Base-by-base conservation (phyloP, 352 stramenopile species). In the Phytophthora nicotianae region DNA sequence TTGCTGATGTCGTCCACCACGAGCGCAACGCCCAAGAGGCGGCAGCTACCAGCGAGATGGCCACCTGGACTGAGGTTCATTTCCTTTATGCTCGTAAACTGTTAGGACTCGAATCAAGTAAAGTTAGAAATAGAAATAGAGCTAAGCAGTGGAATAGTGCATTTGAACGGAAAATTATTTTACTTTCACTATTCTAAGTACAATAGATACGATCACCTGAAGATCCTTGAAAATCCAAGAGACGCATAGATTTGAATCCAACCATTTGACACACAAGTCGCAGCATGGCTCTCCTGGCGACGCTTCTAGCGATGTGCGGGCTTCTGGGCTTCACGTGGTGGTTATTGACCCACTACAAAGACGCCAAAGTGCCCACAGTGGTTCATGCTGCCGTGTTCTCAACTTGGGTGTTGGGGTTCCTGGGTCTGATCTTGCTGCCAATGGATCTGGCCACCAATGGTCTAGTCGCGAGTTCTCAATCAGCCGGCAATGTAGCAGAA, bases 1-100 rank as follows among this genome's bases (percentile, higher is more conserved):
- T 95, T 93, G 73, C 83, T 86, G 66, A 93, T 93, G 72, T 96
- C 88, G 81, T 96, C 88, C 32, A 96, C 88, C 4, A 96, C 86
- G 14, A 96, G 73, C 38, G 88, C 88, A 21, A 96, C 73, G 38
- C 88, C 88, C 33, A 93, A 46, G 13, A 93, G 62, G 16, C 70
- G 71, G 45, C 72, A 82, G 5, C 60, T 33, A 10, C 49, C 52
- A 4, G 24, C 50, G 16, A 41, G 27, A 4, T 35, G 43, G 37
- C 40, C 29, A 21, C 32, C 26, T 5, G 41, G 43, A 17, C n/a
- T 17, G 9, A 16, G 5, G 13, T 26, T 66, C 50, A 66, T 65
- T 4, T 10, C 10, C 9, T 45, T 24, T 9, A 13, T 14, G 4
- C 29, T 13, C 29, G 29, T n/a, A n/a, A n/a, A n/a, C n/a, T n/a